A percentile compares a stretch with the other conserved stretches of the same genome.
phyloP scores from a whole-genome alignment of 2,329 filamentous ascomycete genomes.

The Xylariaceae sp. region DNA sequence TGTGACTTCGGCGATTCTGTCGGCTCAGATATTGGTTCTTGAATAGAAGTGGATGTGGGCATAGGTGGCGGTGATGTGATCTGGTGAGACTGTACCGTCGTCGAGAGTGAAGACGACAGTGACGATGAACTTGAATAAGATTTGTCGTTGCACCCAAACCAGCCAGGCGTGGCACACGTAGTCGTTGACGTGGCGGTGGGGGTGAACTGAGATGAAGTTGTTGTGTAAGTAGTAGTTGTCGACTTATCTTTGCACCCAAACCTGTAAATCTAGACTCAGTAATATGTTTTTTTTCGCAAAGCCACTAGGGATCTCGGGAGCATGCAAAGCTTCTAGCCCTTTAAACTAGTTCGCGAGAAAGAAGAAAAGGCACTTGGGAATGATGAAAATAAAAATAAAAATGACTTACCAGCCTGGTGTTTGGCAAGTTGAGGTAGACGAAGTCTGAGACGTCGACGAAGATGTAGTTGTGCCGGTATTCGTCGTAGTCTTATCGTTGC shows the following conservation, averaged over 20 bases:
- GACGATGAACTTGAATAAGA: too few species aligned
- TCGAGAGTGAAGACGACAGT: too few species aligned
- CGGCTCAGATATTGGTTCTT: slow-evolving; percentile 18
- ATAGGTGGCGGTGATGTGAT: slow-evolving; percentile 38
- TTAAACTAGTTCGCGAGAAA: too few species aligned
- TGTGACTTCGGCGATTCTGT: slow-evolving; percentile 29
- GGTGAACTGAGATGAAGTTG: slow-evolving; percentile 53
- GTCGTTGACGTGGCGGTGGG: slow-evolving; percentile 49
- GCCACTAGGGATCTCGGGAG: too few species aligned
- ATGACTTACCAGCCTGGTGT: slow-evolving; percentile 71
- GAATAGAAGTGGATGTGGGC: slow-evolving; percentile 26
- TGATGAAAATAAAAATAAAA: too few species aligned
- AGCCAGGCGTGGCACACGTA: slow-evolving; percentile 66
- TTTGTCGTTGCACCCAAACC: slow-evolving; percentile 65
- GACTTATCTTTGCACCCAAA: slow-evolving; percentile 71
- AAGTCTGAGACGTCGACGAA: slow-evolving; percentile 46
- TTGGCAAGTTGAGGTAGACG: slow-evolving; percentile 60
- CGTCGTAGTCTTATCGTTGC: slow-evolving; percentile 68
- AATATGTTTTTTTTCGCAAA: too few species aligned
- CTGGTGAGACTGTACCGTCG: slow-evolving; percentile 26
- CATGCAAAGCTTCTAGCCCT: too few species aligned
- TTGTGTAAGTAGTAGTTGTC: slow-evolving; percentile 52
- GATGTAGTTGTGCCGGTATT: slow-evolving; percentile 51
- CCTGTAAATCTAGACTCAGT: too few species aligned
- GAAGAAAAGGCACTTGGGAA: too few species aligned